Base-by-base conservation (phyloP, 306 rosid genomes). In the Fragaria vesca region DNA sequence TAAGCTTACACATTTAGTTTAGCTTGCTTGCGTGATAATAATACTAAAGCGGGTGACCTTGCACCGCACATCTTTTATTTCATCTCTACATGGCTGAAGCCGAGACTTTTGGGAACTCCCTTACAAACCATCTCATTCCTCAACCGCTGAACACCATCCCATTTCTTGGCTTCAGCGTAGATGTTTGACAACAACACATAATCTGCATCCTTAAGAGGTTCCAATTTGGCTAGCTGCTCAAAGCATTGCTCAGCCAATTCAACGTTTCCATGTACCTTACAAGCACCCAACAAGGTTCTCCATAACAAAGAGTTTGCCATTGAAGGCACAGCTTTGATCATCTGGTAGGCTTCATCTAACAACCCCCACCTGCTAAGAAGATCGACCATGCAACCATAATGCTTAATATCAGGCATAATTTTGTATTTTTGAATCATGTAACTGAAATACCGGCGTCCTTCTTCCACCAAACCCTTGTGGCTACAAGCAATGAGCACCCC, bases 341-440 rank as follows among this genome's bases (percentile, higher is more conserved):
- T 78, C 69, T 78, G 76, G 71, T 71, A 81, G 9, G 92, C 93
- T 78, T 89, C 93, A 57, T 87, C 61, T 68, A 91, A 78, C 77
- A 81, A 83, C 46, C 93, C 93, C 75, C 83, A 77, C 86, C 96
- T 81, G 80, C 93, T 85, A 20, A 87, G 86, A 74, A 87, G 89
- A 80, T 91, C 96, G 71, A 91, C 81, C 88, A 89, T 81, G 85
- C 93, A 91, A 66, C 96, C 93, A 52, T 81, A 86, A 76, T 89
- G 96, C 81, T 89, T 91, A n/a, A 72, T 32, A 80, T 89, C 88
- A 4, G 91, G 96, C 67, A 62, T 3, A 62, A 91, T 86, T 24
- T 73, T 69, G 71, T 87, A 86, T 36, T 62, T 57, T 16, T 81
- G 63, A 43, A 84, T 76, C 93, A 89, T 91, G 45, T 61, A 86